Conservation (phyloP, 306 rosid species). For the Pyrus communis region DNA sequence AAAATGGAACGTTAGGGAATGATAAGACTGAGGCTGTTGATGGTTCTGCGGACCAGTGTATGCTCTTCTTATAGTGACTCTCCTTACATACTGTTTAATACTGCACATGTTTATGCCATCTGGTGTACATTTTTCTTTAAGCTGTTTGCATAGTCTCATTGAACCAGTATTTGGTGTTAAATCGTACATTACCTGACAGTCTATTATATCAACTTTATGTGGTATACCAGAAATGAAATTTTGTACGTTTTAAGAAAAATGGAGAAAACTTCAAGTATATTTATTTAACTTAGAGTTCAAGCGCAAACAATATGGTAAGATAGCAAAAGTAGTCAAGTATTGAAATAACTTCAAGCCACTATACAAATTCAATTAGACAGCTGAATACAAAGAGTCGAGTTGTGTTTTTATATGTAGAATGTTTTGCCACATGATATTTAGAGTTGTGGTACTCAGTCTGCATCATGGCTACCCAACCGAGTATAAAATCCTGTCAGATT, state of each 20-base stretch:
- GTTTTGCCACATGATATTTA: neutral
- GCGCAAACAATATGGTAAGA: neutral
- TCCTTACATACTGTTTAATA: conserved; percentile 26
- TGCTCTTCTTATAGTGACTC: conserved; percentile 38
- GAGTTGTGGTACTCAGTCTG: neutral
- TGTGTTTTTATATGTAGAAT: neutral
- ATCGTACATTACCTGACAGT: neutral
- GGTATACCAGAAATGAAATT: neutral
- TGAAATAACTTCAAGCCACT: neutral
- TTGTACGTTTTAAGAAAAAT: neutral
- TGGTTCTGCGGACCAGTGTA: conserved; percentile 60
- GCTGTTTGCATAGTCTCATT: conserved; percentile 1
- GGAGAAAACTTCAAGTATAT: neutral
- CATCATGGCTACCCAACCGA: neutral
- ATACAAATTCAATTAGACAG: conserved; percentile 3
- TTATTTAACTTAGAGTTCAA: neutral
- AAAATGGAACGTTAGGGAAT: conserved; percentile 72
- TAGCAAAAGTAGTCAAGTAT: neutral
- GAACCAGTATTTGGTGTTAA: conserved; percentile 2
- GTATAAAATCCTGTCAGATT: neutral
- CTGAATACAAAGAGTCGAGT: neutral
- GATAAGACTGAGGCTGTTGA: conserved; percentile 57
- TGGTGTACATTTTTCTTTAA: neutral
- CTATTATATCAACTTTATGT: neutral
- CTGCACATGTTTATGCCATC: conserved; percentile 13